Base-by-base conservation (phyloP, 371 early-diverging fungal species). In the Mortierella sp. region DNA sequence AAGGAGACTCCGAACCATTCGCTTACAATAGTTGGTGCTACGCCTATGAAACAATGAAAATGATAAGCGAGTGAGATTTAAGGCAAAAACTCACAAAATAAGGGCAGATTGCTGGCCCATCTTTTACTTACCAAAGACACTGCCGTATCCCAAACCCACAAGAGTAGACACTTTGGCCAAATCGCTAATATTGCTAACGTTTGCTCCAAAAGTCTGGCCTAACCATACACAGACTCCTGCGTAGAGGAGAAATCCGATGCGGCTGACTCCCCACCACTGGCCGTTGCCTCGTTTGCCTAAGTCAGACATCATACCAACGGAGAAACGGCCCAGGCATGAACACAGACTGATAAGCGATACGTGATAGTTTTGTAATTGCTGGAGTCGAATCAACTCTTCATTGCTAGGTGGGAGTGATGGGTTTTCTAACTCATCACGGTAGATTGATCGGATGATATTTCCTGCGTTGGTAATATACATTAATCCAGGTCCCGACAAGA, bases 381-480 rank as follows among this genome's bases (percentile, higher is more conserved):
- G 83, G n/a, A 86, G 61, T 6, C 68, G 53, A 3, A 67, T 37
- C 28, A 70, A 19, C n/a, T 72, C 76, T 12, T 71, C 72, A 0
- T 58, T 59, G 1, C 68, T 76, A 0, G 71, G 70, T 15, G 72
- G 69, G 10, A 34, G 19, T 23, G 75, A 64, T 6, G 83, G 75
- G 29, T 75, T 74, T 6, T 66, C 70, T 47, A 66, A 29, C 22
- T 61, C 64, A 13, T 70, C 68, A 32, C 73, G 67, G 54, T 68
- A 86, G 60, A 79, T 69, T 45, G 70, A 72, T 15, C 83, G 78
- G 28, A 85, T 66, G 32, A 86, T 61, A 26, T 66, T 68, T 17
- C 86, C 85, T 12, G 83, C 82, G 65, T 85, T 88, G 80, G 89
- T 86, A 31, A 90, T 85, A 66, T 87, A 87, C 88, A 89, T 89